These are phyloP conservation scores for Fusarium algeriense DNA, from an alignment of 2,329 filamentous ascomycete genomes.

Conservation along the genomic window DNA sequence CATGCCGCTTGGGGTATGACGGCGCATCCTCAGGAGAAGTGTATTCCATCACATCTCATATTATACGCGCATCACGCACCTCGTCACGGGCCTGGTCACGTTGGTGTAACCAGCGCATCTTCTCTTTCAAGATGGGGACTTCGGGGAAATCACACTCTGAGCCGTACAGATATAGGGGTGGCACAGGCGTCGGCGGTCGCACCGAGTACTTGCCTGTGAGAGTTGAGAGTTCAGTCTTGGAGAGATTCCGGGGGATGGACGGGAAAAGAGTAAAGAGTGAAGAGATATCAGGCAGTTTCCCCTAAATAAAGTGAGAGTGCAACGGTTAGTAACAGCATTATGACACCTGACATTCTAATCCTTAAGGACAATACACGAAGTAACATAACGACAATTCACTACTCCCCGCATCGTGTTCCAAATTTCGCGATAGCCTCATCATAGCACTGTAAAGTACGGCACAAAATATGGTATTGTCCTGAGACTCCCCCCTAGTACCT, in stretches of 20 bases:
- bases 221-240: background rate
- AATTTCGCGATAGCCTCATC: constrained; percentile 29
- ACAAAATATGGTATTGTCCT: background rate
- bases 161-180: constrained; percentile 4
- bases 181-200: constrained; percentile 12
- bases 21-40: constrained; percentile 14
- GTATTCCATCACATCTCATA: constrained; percentile 27
- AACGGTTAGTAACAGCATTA: background rate
- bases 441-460: constrained; percentile 7
- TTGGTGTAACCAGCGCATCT: constrained; percentile 25
- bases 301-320: background rate
- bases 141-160: constrained; percentile 6
- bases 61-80: constrained; percentile 23
- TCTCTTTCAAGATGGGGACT: constrained; percentile 2
- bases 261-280: constrained; percentile 22
- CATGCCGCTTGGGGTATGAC: constrained; percentile 35
- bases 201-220: constrained; percentile 8
- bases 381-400: background rate
- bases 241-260: background rate
- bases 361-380: background rate
- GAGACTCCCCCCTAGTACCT: background rate
- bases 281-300: background rate
- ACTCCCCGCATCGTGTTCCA: background rate
- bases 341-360: background rate
- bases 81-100: constrained; percentile 33